These are phyloP conservation scores for Thalassiosira delicatula DNA, from an alignment of 352 stramenopile species.

Conservation along the genomic window DNA sequence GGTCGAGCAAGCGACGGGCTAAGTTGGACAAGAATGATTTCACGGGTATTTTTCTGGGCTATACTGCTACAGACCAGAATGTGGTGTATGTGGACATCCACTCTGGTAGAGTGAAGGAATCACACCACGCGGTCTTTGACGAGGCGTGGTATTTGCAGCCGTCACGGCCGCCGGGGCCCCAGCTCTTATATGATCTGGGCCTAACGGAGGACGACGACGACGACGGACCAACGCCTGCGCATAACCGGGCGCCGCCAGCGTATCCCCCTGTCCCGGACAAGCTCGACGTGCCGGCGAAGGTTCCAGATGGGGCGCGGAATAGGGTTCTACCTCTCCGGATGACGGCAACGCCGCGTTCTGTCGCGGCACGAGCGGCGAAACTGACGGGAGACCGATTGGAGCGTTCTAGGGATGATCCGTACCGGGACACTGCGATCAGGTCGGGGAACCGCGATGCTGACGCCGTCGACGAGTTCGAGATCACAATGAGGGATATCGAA, in stretches of 20 bases:
- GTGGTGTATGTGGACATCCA: conserved; percentile 36
- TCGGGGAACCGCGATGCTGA: background rate
- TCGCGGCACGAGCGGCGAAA: conserved; percentile 8
- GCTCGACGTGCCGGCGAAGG: no score
- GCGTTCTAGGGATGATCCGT: background rate
- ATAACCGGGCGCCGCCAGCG: no score
- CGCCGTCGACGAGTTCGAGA: background rate
- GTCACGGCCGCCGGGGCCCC: conserved; percentile 11
- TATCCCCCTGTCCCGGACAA: no score
- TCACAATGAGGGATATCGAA: background rate
- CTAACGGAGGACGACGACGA: conserved; percentile 8
- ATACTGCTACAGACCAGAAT: conserved; percentile 44
- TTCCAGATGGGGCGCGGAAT: background rate
- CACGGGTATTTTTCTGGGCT: conserved; percentile 62
- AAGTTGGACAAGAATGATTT: conserved; percentile 46
- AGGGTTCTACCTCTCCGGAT: background rate
- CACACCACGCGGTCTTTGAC: conserved; percentile 43
- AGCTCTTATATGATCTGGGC: conserved; percentile 42
- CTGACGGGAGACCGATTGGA: background rate
- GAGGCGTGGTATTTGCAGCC: conserved; percentile 48
- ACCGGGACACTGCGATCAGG: background rate
- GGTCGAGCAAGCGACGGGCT: conserved; percentile 1
- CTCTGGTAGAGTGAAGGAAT: conserved; percentile 16
- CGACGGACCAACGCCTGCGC: background rate
- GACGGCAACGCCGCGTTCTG: background rate